These are phyloP conservation scores for Marchantia paleacea DNA, from an alignment of 225 moss, liverwort and hornwort species.

Conservation along the genomic window DNA sequence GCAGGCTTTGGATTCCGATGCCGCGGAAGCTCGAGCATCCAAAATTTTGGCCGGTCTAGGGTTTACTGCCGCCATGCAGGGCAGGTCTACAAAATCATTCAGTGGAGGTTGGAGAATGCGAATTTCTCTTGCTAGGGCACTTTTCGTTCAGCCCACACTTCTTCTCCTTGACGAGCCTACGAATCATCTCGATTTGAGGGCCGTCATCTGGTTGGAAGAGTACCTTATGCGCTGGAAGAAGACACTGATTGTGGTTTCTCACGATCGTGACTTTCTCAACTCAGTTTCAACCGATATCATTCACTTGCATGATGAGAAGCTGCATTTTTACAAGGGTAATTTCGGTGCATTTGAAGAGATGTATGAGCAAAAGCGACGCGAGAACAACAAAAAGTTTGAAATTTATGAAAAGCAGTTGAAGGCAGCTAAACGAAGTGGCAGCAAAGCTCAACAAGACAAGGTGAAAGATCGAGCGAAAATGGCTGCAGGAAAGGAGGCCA, in stretches of 20 bases:
- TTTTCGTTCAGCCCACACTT: conserved; percentile 90
- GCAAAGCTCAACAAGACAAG: conserved; percentile 89
- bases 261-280: conserved; percentile 92
- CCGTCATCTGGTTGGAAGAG: conserved; percentile 97
- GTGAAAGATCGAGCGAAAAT: conserved; percentile 97
- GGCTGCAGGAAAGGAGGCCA: conserved; percentile 82
- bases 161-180: conserved; percentile 93
- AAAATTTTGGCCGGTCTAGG: conserved; percentile 94
- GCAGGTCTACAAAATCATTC: conserved; percentile 77
- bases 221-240: conserved; percentile 98
- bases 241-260: conserved; percentile 92
- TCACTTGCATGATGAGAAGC: conserved; percentile 79
- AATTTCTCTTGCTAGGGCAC: conserved; percentile 85
- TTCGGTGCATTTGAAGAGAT: conserved; percentile 86
- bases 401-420: conserved; percentile 90
- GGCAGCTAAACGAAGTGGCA: conserved; percentile 88
- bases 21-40: conserved; percentile 76
- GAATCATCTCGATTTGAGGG: conserved; percentile 93
- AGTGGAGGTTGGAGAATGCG: conserved; percentile 99
- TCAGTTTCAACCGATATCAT: conserved; percentile 88
- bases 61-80: conserved; percentile 84
- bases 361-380: conserved; percentile 87
- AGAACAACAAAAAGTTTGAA: conserved; percentile 86
- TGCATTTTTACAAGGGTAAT: conserved; percentile 91
- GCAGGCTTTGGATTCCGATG: conserved; percentile 77